Percentiles rank a stretch among this genome's conserved stretches.
These are phyloP conservation scores for Tuber melanosporum DNA, from an alignment of 495 filamentous ascomycete species.

Conservation along the genomic window DNA sequence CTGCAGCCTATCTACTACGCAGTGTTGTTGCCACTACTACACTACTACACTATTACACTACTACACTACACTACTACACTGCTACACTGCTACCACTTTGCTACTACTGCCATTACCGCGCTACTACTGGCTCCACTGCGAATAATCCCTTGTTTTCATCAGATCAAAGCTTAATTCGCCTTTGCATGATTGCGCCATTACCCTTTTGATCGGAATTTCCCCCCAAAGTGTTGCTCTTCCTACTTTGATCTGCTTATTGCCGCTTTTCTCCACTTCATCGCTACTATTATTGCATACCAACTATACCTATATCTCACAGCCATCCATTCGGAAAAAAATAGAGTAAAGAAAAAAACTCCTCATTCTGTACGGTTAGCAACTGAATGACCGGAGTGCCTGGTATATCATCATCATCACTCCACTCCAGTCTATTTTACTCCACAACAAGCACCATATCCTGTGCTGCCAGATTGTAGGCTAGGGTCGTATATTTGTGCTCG, in stretches of 20 bases:
- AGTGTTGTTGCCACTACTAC: neutral
- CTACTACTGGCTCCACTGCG: neutral
- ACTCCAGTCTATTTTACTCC: neutral
- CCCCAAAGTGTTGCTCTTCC: neutral
- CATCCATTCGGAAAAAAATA: neutral
- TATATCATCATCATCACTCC: neutral
- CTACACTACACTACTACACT: neutral
- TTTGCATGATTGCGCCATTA: constrained; percentile 1
- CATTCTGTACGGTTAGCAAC: neutral
- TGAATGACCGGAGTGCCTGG: neutral
- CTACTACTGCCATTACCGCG: neutral
- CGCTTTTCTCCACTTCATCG: neutral
- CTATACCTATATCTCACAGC: neutral
- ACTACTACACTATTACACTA: neutral
- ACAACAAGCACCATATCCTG: neutral
- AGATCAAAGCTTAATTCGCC: neutral
- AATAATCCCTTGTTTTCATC: neutral
- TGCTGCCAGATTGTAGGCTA: neutral
- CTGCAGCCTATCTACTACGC: neutral
- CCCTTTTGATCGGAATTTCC: neutral
- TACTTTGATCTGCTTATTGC: neutral
- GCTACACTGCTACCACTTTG: neutral
- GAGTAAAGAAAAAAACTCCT: neutral
- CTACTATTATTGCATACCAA: neutral
- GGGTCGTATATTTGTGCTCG: neutral